Evolutionary conservation across 441 rosid species (phyloP).

Genomic region (Isatis lusitanica): DNA sequence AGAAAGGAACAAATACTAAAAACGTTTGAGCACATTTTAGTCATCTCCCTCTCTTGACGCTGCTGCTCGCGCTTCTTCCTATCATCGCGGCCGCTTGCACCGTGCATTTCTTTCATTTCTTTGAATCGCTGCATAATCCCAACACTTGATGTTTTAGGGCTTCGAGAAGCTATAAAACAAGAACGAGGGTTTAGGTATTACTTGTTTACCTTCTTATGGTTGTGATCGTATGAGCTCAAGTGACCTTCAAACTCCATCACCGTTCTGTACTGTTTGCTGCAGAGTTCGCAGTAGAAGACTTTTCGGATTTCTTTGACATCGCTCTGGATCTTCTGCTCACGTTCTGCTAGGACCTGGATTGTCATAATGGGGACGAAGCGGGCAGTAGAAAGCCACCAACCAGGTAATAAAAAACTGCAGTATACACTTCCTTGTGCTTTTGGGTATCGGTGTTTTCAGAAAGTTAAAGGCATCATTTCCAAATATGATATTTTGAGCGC

Average conservation of each 20-base stretch:
- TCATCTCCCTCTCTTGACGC: conserved; percentile 90
- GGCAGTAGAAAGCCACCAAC: conserved; percentile 98
- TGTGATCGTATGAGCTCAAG: conserved; percentile 95
- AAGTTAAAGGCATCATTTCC: conserved; percentile 58
- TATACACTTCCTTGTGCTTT: conserved; percentile 80
- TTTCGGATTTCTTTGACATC: conserved; percentile 90
- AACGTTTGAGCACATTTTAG: conserved; percentile 68
- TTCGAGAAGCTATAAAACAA: not conserved
- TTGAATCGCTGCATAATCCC: conserved; percentile 72
- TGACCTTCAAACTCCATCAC: conserved; percentile 97
- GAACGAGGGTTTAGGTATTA: not conserved
- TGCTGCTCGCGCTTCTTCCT: conserved; percentile 85
- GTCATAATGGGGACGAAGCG: conserved; percentile 98
- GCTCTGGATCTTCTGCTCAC: conserved; percentile 95
- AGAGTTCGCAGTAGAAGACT: conserved; percentile 90
- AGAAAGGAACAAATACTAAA: not conserved
- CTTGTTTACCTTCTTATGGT: conserved; percentile 76
- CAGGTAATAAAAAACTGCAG: conserved; percentile 95
- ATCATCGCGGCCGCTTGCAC: conserved; percentile 81
- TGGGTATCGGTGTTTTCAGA: conserved; percentile 47
- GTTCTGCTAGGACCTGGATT: conserved; percentile 98
- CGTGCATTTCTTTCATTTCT: conserved; percentile 94
- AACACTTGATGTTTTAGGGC: not conserved
- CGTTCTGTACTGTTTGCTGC: conserved; percentile 93
- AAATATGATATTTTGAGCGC: conserved; percentile 40